Percentiles rank a stretch among this genome's conserved stretches.
These are phyloP conservation scores for Geotrichum aggregatum DNA, from an alignment of 1,139 yeast genomes.

Conservation along the genomic window DNA sequence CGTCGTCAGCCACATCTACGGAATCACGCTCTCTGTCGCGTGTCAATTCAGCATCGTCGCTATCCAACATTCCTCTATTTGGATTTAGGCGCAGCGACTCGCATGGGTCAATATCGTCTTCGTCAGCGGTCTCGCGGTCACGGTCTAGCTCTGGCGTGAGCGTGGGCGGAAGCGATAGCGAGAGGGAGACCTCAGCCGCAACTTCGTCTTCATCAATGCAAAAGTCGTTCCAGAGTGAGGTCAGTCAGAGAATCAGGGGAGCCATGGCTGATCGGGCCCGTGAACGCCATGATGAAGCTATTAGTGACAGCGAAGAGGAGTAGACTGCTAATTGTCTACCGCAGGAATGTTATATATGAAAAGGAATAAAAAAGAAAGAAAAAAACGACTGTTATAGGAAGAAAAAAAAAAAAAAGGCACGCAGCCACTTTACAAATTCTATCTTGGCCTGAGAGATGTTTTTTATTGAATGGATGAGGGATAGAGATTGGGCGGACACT, in stretches of 20 bases:
- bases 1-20: conserved; percentile 26
- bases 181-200: conserved; percentile 26
- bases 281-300: conserved; percentile 14
- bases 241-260: conserved; percentile 31
- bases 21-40: conserved; percentile 52
- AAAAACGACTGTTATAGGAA: conserved; percentile 20
- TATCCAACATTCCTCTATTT: conserved; percentile 53
- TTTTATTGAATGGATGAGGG: too few relatives aligned
- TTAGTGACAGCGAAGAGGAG: conserved; percentile 2
- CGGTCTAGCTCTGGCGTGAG: conserved; percentile 22
- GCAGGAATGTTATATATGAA: conserved; percentile 20
- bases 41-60: conserved; percentile 51
- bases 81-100: not conserved
- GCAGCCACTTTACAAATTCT: too few relatives aligned
- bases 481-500: not conserved
- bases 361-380: conserved; percentile 32
- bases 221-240: conserved; percentile 23
- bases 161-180: not conserved
- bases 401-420: conserved; percentile 15
- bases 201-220: conserved; percentile 12
- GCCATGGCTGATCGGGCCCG: conserved; percentile 30
- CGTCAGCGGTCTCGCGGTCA: conserved; percentile 48
- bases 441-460: too few relatives aligned
- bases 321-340: conserved; percentile 15
- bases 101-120: conserved; percentile 16